Percentiles rank a stretch among this genome's conserved stretches.
Evolutionary conservation across 768 basidiomycete species (phyloP).

Genomic region (Lactarius psammicola): DNA sequence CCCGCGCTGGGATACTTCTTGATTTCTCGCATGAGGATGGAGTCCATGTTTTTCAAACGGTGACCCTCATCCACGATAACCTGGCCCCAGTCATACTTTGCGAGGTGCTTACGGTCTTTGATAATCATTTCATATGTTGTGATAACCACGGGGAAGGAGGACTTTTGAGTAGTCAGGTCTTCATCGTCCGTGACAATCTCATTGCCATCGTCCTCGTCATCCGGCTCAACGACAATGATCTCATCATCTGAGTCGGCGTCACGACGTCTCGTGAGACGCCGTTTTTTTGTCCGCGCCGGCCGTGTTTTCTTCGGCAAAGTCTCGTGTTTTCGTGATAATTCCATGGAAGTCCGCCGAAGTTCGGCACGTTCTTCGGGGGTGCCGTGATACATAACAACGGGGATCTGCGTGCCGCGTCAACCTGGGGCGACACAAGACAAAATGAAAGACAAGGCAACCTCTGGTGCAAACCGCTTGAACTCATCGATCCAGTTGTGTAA

Average conservation of each 20-base stretch:
- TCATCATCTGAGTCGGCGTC: constrained; percentile 17
- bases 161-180: constrained; percentile 35
- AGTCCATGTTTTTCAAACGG: constrained; percentile 91
- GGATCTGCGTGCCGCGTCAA: constrained; percentile 50
- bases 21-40: constrained; percentile 86
- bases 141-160: constrained; percentile 72
- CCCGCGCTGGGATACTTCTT: constrained; percentile 83
- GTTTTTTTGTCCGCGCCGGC: background rate
- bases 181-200: constrained; percentile 17
- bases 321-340: background rate
- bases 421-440: background rate
- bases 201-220: background rate
- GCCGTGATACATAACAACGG: constrained; percentile 91
- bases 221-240: constrained; percentile 3
- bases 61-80: constrained; percentile 98
- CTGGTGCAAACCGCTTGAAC: constrained; percentile 79
- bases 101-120: constrained; percentile 66
- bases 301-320: background rate
- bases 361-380: constrained; percentile 76
- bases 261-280: constrained; percentile 6
- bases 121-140: constrained; percentile 96
- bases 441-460: constrained; percentile 43
- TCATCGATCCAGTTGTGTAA: constrained; percentile 90
- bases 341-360: constrained; percentile 44
- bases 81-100: constrained; percentile 77